Percentiles rank a stretch among this genome's conserved stretches.
phyloP scores from a whole-genome alignment of 192 early-diverging fungal species.

The Coemansia sp. region DNA sequence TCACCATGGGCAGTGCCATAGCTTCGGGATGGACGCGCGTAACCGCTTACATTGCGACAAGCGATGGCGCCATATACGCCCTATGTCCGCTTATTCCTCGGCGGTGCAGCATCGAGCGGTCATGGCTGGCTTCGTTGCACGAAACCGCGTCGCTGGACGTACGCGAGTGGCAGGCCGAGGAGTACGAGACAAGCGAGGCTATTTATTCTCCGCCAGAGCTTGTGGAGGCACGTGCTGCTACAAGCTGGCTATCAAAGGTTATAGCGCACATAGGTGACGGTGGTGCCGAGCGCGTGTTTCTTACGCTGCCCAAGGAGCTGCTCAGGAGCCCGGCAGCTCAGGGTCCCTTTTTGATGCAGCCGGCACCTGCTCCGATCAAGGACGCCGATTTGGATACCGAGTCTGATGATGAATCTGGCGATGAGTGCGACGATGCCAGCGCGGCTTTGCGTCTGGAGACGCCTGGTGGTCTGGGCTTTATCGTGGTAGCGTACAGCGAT shows the following conservation, averaged over 20 bases:
- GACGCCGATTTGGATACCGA: conserved; percentile 5
- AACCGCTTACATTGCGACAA: conserved; percentile 71
- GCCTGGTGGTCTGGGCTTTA: conserved; percentile 51
- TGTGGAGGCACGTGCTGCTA: conserved; percentile 32
- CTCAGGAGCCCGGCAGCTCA: conserved; percentile 24
- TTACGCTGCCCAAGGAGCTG: conserved; percentile 27
- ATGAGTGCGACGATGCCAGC: conserved; percentile 42
- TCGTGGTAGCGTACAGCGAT: conserved; percentile 64
- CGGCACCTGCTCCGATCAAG: conserved; percentile 37
- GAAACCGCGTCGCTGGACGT: conserved; percentile 44
- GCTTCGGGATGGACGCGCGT: conserved; percentile 68
- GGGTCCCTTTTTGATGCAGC: conserved; percentile 56
- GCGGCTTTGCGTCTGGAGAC: conserved; percentile 44
- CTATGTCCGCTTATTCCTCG: conserved; percentile 79
- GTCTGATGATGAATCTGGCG: conserved; percentile 20
- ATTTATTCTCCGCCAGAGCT: conserved; percentile 50
- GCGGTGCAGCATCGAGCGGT: conserved; percentile 32
- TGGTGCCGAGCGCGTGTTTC: conserved; percentile 16
- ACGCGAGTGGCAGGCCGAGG: conserved; percentile 55
- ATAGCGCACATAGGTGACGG: neutral
- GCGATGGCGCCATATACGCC: conserved; percentile 70
- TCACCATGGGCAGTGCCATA: conserved; percentile 48
- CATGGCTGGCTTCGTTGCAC: conserved; percentile 41
- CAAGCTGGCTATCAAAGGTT: conserved; percentile 8
- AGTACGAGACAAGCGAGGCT: conserved; percentile 32